A percentile compares a stretch with the other conserved stretches of the same genome.
Conservation (phyloP, 2,329 filamentous ascomycete genomes). For the Fusarium torreyae region DNA sequence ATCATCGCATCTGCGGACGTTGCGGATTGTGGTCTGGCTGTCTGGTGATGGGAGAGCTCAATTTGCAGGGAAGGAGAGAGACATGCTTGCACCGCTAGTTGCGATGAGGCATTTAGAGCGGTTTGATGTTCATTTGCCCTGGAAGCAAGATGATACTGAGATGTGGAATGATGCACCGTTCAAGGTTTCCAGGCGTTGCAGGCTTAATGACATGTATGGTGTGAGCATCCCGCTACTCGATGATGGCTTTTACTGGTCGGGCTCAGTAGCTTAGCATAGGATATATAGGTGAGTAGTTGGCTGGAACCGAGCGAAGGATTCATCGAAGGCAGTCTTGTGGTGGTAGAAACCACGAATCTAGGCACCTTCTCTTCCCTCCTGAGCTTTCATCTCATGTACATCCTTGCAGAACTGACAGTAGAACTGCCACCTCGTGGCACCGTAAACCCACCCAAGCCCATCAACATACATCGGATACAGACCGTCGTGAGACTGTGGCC, state of each 20-base stretch:
- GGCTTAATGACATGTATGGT: neutral
- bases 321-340: too few species aligned
- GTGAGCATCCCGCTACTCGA: neutral
- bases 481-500: too few species aligned
- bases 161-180: neutral
- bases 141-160: neutral
- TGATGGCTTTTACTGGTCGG: constrained; percentile 4
- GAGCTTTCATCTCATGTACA: too few species aligned
- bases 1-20: neutral
- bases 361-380: too few species aligned
- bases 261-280: neutral
- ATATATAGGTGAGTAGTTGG: too few species aligned
- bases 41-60: neutral
- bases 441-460: too few species aligned
- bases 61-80: neutral
- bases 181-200: neutral
- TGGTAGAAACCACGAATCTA: too few species aligned
- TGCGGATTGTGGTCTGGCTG: neutral
- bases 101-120: neutral
- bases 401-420: too few species aligned
- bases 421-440: too few species aligned
- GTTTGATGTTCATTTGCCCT: neutral
- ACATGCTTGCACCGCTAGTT: neutral
- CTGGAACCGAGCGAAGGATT: too few species aligned
- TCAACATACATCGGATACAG: too few species aligned